phyloP scores from a whole-genome alignment of 2,329 filamentous ascomycete species.

The Colletotrichum chrysophilum region DNA sequence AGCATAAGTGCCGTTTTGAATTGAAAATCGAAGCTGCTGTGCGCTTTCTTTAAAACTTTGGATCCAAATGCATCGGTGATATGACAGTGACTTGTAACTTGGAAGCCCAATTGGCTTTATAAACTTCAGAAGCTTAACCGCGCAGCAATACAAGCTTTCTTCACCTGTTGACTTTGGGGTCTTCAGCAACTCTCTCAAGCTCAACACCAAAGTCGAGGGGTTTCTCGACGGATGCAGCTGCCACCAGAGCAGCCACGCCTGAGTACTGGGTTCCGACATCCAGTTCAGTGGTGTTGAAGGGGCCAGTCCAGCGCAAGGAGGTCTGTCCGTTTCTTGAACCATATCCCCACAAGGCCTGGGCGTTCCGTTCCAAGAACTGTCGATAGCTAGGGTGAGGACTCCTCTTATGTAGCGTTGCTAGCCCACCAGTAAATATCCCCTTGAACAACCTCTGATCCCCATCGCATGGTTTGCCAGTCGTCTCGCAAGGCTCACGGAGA shows the following conservation, averaged over 20 bases:
- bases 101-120: background rate
- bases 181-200: fast-evolving
- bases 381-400: background rate
- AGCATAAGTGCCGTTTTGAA: background rate
- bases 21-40: background rate
- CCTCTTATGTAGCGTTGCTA: background rate
- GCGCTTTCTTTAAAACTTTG: background rate
- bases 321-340: background rate
- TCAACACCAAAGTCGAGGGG: background rate
- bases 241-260: background rate
- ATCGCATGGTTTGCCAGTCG: background rate
- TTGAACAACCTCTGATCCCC: background rate
- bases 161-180: background rate
- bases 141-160: fast-evolving
- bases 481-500: background rate
- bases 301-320: background rate
- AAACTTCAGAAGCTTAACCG: fast-evolving
- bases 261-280: background rate
- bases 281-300: fast-evolving
- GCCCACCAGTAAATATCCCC: background rate
- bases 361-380: background rate
- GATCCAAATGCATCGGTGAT: background rate
- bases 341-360: background rate
- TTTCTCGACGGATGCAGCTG: background rate
- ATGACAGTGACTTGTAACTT: background rate